Evolutionary conservation across 345 rosid genomes (phyloP), one percentile per base, ranked within the genome.

Genomic region (Ceriops decandra): DNA sequence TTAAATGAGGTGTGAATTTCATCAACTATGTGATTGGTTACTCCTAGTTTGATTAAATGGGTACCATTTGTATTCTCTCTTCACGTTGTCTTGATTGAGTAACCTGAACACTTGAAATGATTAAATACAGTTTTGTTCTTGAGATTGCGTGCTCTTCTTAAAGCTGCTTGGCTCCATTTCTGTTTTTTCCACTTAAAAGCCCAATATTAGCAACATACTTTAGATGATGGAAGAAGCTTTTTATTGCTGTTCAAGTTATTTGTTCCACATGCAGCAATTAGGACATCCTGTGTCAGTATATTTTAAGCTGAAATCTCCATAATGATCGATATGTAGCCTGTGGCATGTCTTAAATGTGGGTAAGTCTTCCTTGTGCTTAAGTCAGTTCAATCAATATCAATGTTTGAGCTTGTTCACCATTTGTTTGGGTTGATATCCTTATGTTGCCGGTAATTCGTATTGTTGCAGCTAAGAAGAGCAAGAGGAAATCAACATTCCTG

Each of bases 1-100:
- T 72, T 70, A 78, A 74, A 69, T 64, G 81, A 74, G 83, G 74
- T 74, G 81, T 80, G 75, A 70, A 84, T 87, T 80, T 83, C 72
- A 51, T 70, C 74, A 38, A 67, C 73, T 69, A 70, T 76, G 85
- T 71, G 82, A 78, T 74, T 77, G 77, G 52, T 70, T 77, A 80
- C 78, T 61, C 72, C 71, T 76, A 73, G 77, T 75, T 76, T 73
- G 66, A 77, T 80, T 66, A 53, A 69, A 70, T 38, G 59, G 67
- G 60, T 68, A 71, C 71, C 57, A 61, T 74, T 57, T 82, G 60
- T 76, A 64, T 54, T 60, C 72, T 62, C 72, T 62, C 54, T 69
- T 69, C 66, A 8, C 30, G 66, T 69, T 57, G 62, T 47, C 51
- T 70, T 67, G 63, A 63, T 49, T 42, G 61, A 72, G 80, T 63